Evolutionary conservation across 805 yeast species (phyloP).

Genomic region (Myxozyma lipomycoides): DNA sequence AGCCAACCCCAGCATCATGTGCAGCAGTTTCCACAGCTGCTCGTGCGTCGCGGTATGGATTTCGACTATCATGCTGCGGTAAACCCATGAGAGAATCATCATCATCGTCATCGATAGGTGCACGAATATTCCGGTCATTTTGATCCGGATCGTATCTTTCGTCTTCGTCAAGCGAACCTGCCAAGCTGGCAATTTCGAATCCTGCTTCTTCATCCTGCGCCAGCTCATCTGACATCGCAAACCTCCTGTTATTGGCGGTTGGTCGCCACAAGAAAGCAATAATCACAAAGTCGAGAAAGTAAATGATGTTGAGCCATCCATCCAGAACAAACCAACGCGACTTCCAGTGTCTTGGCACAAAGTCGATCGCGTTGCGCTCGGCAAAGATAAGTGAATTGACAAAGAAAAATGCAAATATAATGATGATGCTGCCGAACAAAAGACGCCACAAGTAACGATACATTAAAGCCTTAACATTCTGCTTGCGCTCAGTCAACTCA

Average conservation of each 20-base stretch:
- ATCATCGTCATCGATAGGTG: conserved; percentile 1
- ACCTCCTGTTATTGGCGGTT: conserved; percentile 87
- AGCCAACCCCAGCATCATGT: background rate
- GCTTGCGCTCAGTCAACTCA: conserved; percentile 76
- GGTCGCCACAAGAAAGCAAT: conserved; percentile 96
- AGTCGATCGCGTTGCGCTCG: conserved; percentile 68
- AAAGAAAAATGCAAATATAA: conserved; percentile 66
- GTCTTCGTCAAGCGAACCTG: conserved; percentile 25
- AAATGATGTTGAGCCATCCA: conserved; percentile 92
- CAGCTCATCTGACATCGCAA: conserved; percentile 90
- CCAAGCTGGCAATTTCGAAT: conserved; percentile 49
- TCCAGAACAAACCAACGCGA: conserved; percentile 81
- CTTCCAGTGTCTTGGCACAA: conserved; percentile 88
- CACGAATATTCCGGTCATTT: background rate
- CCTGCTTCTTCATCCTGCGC: conserved; percentile 72
- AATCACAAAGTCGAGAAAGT: conserved; percentile 75
- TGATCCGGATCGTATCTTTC: conserved; percentile 11
- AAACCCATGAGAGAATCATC: background rate
- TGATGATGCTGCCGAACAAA: conserved; percentile 65
- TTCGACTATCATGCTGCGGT: background rate
- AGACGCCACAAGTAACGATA: conserved; percentile 74
- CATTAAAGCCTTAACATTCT: conserved; percentile 83
- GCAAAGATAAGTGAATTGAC: conserved; percentile 66
- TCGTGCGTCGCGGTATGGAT: conserved; percentile 1
- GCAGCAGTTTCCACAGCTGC: conserved; percentile 1